A percentile compares a stretch with the other conserved stretches of the same genome.
phyloP scores from a whole-genome alignment of 805 yeast species.

The Zygoascus bituminiphila region DNA sequence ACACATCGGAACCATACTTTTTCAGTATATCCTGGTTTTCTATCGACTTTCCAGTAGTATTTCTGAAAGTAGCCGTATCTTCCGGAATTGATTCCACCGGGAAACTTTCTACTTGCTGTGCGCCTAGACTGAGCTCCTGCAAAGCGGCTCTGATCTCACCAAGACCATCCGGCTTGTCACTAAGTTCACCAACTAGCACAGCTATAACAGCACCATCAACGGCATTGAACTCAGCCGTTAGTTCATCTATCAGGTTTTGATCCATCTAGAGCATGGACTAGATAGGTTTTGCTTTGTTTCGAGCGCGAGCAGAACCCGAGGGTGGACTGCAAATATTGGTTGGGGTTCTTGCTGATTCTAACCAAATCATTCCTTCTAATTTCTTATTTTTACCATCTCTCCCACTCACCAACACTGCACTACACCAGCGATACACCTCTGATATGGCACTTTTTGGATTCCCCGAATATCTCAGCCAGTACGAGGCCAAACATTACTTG shows the following conservation, averaged over 20 bases:
- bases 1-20: background rate
- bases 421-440: too few species aligned
- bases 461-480: conserved; percentile 23
- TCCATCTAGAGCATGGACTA: background rate
- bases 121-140: background rate
- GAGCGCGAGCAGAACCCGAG: too few species aligned
- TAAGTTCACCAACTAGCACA: background rate
- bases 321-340: too few species aligned
- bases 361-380: too few species aligned
- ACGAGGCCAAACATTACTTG: conserved; percentile 24
- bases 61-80: background rate
- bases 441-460: conserved; percentile 25
- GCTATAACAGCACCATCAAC: background rate
- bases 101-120: background rate
- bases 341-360: too few species aligned
- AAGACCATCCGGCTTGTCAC: background rate
- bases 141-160: background rate
- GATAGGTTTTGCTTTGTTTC: background rate
- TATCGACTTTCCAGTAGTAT: background rate
- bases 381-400: too few species aligned
- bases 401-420: too few species aligned
- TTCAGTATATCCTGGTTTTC: background rate
- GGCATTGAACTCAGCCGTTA: background rate
- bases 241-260: conserved; percentile 1
- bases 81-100: background rate